Base-by-base conservation (phyloP, 2,329 filamentous ascomycete species). In the Aureobasidium sp. region DNA sequence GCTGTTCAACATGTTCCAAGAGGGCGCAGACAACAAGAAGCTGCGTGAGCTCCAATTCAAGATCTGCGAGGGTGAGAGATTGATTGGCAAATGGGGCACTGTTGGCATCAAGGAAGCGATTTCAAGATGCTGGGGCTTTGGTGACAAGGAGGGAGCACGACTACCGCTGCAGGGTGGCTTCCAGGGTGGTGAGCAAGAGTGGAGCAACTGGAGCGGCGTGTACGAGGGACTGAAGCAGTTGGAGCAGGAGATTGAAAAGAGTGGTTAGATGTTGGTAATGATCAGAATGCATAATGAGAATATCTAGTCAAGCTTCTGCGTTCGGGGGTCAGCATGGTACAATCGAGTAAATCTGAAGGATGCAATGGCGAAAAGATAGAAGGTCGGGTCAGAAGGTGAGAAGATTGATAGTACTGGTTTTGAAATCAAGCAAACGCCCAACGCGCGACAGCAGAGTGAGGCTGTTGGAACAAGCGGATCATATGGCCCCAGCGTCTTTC, bases 41-140 rank as follows among this genome's bases (percentile, higher is more conserved):
- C 79, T 83, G 51, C 77, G 82, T 47, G 70, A 77, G 39, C 68
- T 87, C 67, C 85, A 88, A 72, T 87, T 81, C 71, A 81, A 78
- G 63, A 79, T 87, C 52, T 86, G 82, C 67, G 76, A 78, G 3
- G 81, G 84, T 34, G 85, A 87, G 71, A 85, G 87, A 72, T 74
- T 84, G 49, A 79, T 88, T 60, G 85, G 81, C 0, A 79, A 74
- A 64, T 84, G 79, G 70, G 85, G 85, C 0, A 82, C 82, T 0
- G 79, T 87, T 0, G 86, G 85, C 1, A 86, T 88, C 70, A 87
- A 87, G 71, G 85, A 88, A 73, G 84, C 81, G 0, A 77, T 84
- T 6, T 81, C 80, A 63, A 75, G 84, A 45, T 74, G 86, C n/a
- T 77, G 84, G 64, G 81, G 82, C 0, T 77, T 86, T 61, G 85